phyloP scores from a whole-genome alignment of 129 eudicot species.

The Lactuca sativa region DNA sequence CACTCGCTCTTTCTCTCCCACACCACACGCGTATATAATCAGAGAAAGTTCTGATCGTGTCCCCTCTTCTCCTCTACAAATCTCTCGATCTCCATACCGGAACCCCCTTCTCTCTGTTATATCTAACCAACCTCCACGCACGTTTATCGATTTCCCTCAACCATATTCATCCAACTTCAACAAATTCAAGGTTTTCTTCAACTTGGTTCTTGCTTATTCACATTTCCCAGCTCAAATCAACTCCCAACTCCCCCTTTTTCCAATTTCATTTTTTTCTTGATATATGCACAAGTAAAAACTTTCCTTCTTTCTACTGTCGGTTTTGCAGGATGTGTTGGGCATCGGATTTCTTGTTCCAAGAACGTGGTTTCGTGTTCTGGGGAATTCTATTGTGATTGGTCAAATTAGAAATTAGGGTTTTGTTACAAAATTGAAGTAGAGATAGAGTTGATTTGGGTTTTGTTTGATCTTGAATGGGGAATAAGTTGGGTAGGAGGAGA shows the following conservation, averaged over 20 bases:
- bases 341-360: constrained; percentile 6
- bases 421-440: background rate
- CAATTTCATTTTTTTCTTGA: constrained; percentile 6
- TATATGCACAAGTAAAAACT: constrained; percentile 2
- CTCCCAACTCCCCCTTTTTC: constrained; percentile 5
- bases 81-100: constrained; percentile 44
- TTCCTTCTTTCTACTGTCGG: constrained; percentile 3
- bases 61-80: constrained; percentile 47
- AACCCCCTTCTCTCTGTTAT: constrained; percentile 14
- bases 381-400: constrained; percentile 13
- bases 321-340: constrained; percentile 33
- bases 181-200: constrained; percentile 34
- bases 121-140: background rate
- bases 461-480: constrained; percentile 63
- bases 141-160: constrained; percentile 15
- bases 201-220: background rate
- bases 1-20: constrained; percentile 10
- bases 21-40: constrained; percentile 32
- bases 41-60: constrained; percentile 71
- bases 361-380: background rate
- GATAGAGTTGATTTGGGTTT: constrained; percentile 13
- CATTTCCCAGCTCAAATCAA: background rate
- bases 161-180: constrained; percentile 15
- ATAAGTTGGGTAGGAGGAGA: constrained; percentile 82
- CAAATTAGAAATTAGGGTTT: constrained; percentile 40